These are phyloP conservation scores for Penicillium sp. DNA, from an alignment of 2,329 filamentous ascomycete genomes.

Conservation along the genomic window DNA sequence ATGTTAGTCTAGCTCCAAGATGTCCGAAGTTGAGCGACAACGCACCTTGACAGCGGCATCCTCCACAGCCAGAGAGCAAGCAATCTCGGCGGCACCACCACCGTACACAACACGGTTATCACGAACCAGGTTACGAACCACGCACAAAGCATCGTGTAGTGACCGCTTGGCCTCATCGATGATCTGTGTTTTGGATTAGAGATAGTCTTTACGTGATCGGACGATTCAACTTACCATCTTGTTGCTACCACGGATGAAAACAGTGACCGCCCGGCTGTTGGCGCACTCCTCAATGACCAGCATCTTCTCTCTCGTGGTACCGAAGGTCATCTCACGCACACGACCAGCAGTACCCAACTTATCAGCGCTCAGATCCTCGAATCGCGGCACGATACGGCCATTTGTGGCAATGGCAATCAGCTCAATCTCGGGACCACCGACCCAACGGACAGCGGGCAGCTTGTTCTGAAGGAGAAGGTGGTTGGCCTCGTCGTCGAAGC, in stretches of 20 bases:
- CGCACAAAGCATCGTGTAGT: slow-evolving; percentile 93
- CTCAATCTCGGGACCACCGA: slow-evolving; percentile 96
- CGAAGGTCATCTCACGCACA: slow-evolving; percentile 93
- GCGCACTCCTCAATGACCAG: slow-evolving; percentile 98
- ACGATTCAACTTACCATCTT: slow-evolving; percentile 75
- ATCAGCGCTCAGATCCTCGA: slow-evolving; percentile 86
- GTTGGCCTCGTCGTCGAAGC: slow-evolving; percentile 98
- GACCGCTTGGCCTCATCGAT: slow-evolving; percentile 99
- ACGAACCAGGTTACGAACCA: slow-evolving; percentile 90
- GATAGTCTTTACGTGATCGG: background rate
- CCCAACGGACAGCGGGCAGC: slow-evolving; percentile 94
- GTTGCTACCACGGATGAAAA: slow-evolving; percentile 96
- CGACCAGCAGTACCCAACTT: slow-evolving; percentile 89
- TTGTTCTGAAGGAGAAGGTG: slow-evolving; percentile 94
- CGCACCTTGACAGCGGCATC: slow-evolving; percentile 79
- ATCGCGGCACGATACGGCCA: slow-evolving; percentile 92
- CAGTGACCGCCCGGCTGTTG: slow-evolving; percentile 92
- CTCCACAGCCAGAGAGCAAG: slow-evolving; percentile 93
- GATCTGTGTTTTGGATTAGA: slow-evolving; percentile 59
- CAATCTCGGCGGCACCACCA: slow-evolving; percentile 93
- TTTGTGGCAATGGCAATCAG: slow-evolving; percentile 98
- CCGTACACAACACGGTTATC: slow-evolving; percentile 98
- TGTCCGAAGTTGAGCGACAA: slow-evolving; percentile 3
- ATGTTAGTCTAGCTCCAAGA: slow-evolving; percentile 8
- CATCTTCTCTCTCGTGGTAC: slow-evolving; percentile 99